Evolutionary conservation across 345 rosid genomes (phyloP).

Genomic region (Anacardium occidentale): DNA sequence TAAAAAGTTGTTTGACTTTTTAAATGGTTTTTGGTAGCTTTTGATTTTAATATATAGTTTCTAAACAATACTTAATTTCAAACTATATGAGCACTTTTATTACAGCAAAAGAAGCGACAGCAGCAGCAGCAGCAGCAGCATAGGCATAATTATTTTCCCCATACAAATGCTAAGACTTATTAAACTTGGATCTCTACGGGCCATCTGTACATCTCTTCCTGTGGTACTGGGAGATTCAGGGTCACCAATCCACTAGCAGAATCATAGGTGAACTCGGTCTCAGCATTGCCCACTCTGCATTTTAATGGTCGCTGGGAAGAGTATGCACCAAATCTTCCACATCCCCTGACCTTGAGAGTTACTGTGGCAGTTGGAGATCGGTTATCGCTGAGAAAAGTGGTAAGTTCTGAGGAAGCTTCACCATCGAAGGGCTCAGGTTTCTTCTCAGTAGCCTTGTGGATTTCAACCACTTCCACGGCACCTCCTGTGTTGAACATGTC

Average conservation of each 20-base stretch:
- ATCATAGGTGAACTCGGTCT: slow-evolving; percentile 55
- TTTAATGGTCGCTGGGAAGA: slow-evolving; percentile 67
- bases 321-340: slow-evolving; percentile 73
- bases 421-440: slow-evolving; percentile 52
- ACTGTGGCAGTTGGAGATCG: slow-evolving; percentile 51
- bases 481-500: slow-evolving; percentile 88
- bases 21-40: too few relatives aligned
- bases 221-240: slow-evolving; percentile 51
- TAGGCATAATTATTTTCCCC: too few relatives aligned
- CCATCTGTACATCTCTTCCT: slow-evolving; percentile 89
- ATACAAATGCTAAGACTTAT: slow-evolving; percentile 6
- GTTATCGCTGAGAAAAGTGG: slow-evolving; percentile 41
- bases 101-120: too few relatives aligned
- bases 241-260: slow-evolving; percentile 57
- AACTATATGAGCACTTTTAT: too few relatives aligned
- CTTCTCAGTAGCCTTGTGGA: slow-evolving; percentile 35
- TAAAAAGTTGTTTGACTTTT: too few relatives aligned
- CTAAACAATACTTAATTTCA: too few relatives aligned
- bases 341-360: slow-evolving; percentile 62
- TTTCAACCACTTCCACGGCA: slow-evolving; percentile 59
- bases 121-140: too few relatives aligned
- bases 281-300: slow-evolving; percentile 52
- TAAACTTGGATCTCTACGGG: slow-evolving; percentile 62
- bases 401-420: slow-evolving; percentile 43
- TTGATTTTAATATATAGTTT: too few relatives aligned